Conservation (phyloP, 2,329 filamentous ascomycete genomes). For the Penicillium nordicum region DNA sequence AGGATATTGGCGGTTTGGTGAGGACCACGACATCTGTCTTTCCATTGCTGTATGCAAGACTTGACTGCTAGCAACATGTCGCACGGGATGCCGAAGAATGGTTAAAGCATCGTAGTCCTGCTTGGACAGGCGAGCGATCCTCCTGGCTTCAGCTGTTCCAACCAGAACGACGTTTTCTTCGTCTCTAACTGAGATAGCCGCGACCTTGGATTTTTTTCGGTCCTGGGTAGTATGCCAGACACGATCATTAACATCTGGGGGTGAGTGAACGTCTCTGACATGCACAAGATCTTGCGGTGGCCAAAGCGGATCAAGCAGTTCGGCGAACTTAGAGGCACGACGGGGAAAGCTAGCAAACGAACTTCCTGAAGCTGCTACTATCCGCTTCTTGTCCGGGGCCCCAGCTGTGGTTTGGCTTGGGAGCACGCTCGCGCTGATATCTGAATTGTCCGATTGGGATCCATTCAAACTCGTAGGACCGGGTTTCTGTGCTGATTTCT, state of each 20-base stretch:
- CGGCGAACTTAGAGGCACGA: slow-evolving; percentile 27
- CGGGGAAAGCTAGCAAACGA: slow-evolving; percentile 20
- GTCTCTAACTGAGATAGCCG: slow-evolving; percentile 31
- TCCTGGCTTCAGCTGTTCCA: slow-evolving; percentile 13
- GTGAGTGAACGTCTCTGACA: slow-evolving; percentile 49
- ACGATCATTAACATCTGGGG: neutral
- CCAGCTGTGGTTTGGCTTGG: neutral
- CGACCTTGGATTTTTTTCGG: slow-evolving; percentile 40
- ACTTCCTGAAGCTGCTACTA: neutral
- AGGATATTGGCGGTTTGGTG: neutral
- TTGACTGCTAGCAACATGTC: slow-evolving; percentile 30
- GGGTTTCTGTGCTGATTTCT: slow-evolving; percentile 45
- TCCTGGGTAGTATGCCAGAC: slow-evolving; percentile 11
- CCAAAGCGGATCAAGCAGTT: slow-evolving; percentile 38
- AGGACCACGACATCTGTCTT: slow-evolving; percentile 28
- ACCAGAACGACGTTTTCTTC: slow-evolving; percentile 33
- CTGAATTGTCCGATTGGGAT: neutral
- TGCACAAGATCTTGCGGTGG: slow-evolving; percentile 37
- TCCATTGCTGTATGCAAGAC: slow-evolving; percentile 29
- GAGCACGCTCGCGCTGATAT: neutral
- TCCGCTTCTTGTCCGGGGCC: slow-evolving; percentile 1
- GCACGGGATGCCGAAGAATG: slow-evolving; percentile 29
- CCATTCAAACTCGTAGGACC: neutral
- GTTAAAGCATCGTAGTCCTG: neutral
- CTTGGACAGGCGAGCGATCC: neutral